A percentile compares a stretch with the other conserved stretches of the same genome.
Conservation (phyloP, 441 rosid genomes). For the Erodium moschatum region DNA sequence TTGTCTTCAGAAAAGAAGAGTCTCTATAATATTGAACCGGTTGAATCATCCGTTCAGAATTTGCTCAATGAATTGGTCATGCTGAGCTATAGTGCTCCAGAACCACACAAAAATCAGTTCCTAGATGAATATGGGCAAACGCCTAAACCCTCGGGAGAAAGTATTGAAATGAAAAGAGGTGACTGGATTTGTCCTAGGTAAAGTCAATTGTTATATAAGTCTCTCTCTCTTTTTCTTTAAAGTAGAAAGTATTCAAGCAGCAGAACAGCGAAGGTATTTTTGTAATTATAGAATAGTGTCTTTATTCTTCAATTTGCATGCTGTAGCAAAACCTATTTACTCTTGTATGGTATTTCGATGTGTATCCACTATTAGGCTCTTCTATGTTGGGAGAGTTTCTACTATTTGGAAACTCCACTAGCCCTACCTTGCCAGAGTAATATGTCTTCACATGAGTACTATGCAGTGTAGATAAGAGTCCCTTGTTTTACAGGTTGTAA, state of each 20-base stretch:
- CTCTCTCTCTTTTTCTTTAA: conserved; percentile 8
- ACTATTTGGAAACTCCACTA: background rate
- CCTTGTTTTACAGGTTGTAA: background rate
- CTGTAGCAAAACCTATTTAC: background rate
- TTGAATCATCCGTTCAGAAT: conserved; percentile 50
- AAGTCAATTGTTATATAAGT: conserved; percentile 7
- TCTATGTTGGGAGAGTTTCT: background rate
- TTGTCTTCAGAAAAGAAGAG: conserved; percentile 27
- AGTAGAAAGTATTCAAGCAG: background rate
- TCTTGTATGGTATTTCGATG: background rate
- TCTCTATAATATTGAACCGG: conserved; percentile 27
- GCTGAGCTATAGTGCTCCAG: conserved; percentile 29
- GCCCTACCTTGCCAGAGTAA: background rate
- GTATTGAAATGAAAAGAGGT: conserved; percentile 71
- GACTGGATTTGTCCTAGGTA: conserved; percentile 90
- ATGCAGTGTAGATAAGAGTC: background rate
- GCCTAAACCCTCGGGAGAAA: conserved; percentile 31
- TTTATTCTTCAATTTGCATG: background rate
- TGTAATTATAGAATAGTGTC: background rate
- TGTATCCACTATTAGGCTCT: background rate
- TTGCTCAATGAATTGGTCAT: conserved; percentile 52
- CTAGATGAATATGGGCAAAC: conserved; percentile 36
- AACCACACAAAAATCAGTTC: conserved; percentile 30
- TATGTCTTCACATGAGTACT: background rate
- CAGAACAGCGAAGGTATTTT: background rate